Evolutionary conservation across 345 rosid genomes (phyloP), one percentile per base, ranked within the genome.

Genomic region (Noccaea bulbosa): DNA sequence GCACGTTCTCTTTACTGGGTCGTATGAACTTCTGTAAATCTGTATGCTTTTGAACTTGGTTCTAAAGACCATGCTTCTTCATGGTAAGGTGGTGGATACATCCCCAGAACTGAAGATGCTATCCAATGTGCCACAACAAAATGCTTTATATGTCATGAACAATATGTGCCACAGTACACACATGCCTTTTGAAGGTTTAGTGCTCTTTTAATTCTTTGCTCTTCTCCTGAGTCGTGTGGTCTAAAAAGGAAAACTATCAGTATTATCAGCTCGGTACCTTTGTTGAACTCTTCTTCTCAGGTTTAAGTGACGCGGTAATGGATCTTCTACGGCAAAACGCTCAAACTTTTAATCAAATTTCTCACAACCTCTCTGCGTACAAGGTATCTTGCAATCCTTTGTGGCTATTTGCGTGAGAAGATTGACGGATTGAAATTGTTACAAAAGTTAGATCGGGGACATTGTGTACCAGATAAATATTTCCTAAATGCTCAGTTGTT

Each of bases 51-150:
- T 74, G 50, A 45, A 75, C 45, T 68, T 75, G 74, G 65, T 75
- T 75, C 70, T 75, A 68, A 75, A 67, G 51, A 61, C 50, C 69
- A 52, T 52, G 14, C 51, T 68, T 68, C 74, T 45, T 75, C 71
- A 70, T 75, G 90, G 81, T 81, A 81, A 91, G 86, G 86, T 81
- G 83, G 82, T 83, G 89, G 92, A 87, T 80, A 81, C 90, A 82
- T 85, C 92, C 49, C 72, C 87, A 53, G 87, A 79, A 79, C 80
- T 80, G 58, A 86, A 74, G 77, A 49, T 78, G 54, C 72, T 84
- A 77, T 77, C 84, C 73, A 77, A 71, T 76, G 69, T 81, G 71
- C 82, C 82, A 35, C 87, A 80, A 66, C 88, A 73, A 80, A 78
- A 84, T 74, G 75, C 81, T 76, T 54, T 73, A 9, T 84, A 81